phyloP scores from a whole-genome alignment of 2,329 filamentous ascomycete species.

The Fusarium domesticum region DNA sequence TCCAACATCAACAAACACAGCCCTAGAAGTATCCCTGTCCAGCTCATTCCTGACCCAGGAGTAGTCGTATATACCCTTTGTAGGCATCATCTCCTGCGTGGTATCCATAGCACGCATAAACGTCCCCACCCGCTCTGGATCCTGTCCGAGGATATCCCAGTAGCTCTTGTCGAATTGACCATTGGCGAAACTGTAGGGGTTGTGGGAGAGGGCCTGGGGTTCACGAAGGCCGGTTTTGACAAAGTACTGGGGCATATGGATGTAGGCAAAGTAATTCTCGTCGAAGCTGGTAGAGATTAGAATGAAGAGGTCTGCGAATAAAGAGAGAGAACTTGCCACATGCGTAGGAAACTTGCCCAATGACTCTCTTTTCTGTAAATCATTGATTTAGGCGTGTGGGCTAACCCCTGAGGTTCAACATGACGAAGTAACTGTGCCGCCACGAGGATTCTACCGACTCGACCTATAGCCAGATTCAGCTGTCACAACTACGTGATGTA shows the following conservation, averaged over 20 bases:
- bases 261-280: constrained; percentile 18
- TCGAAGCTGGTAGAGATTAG: constrained; percentile 24
- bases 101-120: constrained; percentile 32
- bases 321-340: constrained; percentile 3
- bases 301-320: neutral
- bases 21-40: constrained; percentile 6
- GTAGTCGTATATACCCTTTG: constrained; percentile 32
- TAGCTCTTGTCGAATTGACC: constrained; percentile 30
- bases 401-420: constrained; percentile 2
- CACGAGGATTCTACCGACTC: constrained; percentile 5
- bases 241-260: constrained; percentile 33
- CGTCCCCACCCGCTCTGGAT: constrained; percentile 22
- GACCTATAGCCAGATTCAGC: neutral
- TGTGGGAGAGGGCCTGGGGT: constrained; percentile 27
- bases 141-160: constrained; percentile 31
- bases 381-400: constrained; percentile 8
- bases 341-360: constrained; percentile 1
- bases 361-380: constrained; percentile 1
- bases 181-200: constrained; percentile 27
- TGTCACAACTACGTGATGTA: neutral
- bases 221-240: constrained; percentile 31
- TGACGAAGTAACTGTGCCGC: constrained; percentile 3
- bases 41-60: constrained; percentile 25
- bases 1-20: constrained; percentile 35
- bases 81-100: constrained; percentile 21